Conservation (phyloP, 495 filamentous ascomycete genomes). For the Usnea hakonensis region DNA sequence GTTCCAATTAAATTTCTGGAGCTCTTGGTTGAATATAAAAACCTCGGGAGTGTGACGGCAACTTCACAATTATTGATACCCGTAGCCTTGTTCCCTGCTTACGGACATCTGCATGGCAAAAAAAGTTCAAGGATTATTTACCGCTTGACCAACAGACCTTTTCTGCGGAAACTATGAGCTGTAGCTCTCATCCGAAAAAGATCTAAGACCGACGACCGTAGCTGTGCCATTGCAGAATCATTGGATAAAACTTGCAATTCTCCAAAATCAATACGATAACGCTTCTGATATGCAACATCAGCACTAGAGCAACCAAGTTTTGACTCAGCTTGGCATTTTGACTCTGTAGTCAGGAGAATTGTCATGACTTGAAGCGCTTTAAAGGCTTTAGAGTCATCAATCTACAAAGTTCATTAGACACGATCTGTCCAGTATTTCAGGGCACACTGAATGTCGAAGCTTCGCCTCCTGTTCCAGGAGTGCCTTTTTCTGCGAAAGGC, state of each 20-base stretch:
- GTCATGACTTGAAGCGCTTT: no score
- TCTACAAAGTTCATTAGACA: not conserved
- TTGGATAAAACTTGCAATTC: not conserved
- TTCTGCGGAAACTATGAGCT: no score
- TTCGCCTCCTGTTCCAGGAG: not conserved
- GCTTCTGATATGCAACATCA: not conserved
- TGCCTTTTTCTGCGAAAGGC: no score
- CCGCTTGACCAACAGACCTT: no score
- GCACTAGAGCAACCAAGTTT: not conserved
- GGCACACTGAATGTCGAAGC: not conserved
- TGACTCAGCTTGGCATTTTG: not conserved
- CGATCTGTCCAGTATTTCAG: not conserved
- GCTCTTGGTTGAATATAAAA: no score
- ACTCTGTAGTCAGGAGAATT: not conserved
- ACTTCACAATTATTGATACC: no score
- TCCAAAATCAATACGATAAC: not conserved
- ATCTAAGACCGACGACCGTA: not conserved
- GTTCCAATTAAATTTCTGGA: not conserved
- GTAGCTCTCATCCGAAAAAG: not conserved
- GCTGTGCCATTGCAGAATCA: not conserved
- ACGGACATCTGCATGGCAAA: no score
- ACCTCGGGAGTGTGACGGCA: no score
- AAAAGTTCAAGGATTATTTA: no score
- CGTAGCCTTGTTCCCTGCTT: no score
- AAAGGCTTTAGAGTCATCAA: no score